A percentile compares a stretch with the other conserved stretches of the same genome.
These are phyloP conservation scores for Pestalotiopsis sp. DNA, from an alignment of 2,329 filamentous ascomycete species.

Conservation along the genomic window DNA sequence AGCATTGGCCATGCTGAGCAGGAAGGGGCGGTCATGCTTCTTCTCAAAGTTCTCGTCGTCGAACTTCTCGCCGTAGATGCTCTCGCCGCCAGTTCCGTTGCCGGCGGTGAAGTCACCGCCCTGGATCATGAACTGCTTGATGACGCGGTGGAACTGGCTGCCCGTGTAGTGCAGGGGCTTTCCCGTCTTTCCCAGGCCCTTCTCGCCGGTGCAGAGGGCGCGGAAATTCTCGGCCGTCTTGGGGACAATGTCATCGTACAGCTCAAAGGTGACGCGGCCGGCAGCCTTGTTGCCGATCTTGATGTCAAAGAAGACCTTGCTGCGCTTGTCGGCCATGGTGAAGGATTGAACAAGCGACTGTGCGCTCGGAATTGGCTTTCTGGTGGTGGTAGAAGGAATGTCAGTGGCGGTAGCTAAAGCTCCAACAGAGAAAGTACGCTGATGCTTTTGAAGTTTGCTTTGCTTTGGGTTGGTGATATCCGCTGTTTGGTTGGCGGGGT, in stretches of 20 bases:
- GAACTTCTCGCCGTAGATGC: constrained; percentile 97
- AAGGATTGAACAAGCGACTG: not conserved
- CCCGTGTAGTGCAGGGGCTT: constrained; percentile 93
- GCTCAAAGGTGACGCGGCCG: constrained; percentile 85
- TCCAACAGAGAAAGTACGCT: not conserved
- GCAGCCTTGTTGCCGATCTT: constrained; percentile 72
- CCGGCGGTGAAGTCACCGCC: constrained; percentile 95
- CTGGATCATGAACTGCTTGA: constrained; percentile 99
- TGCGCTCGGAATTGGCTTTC: not conserved
- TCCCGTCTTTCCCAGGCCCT: constrained; percentile 78
- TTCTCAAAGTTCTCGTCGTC: constrained; percentile 93
- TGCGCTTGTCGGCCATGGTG: constrained; percentile 53
- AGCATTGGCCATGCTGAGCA: constrained; percentile 97
- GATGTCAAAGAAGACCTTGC: constrained; percentile 93
- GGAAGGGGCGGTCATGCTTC: constrained; percentile 91
- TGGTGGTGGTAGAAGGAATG: not conserved
- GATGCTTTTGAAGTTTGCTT: not conserved
- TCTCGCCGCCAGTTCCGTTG: constrained; percentile 94
- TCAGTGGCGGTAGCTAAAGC: not conserved
- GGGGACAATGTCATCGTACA: constrained; percentile 77
- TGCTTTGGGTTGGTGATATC: not conserved
- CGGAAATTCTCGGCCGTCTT: constrained; percentile 98
- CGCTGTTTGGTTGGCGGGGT: not conserved
- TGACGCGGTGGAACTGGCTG: constrained; percentile 91
- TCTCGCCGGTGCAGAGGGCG: constrained; percentile 91